Evolutionary conservation across 345 rosid species (phyloP), one percentile per base, ranked within the genome.

Genomic region (Sisymbrium irio): DNA sequence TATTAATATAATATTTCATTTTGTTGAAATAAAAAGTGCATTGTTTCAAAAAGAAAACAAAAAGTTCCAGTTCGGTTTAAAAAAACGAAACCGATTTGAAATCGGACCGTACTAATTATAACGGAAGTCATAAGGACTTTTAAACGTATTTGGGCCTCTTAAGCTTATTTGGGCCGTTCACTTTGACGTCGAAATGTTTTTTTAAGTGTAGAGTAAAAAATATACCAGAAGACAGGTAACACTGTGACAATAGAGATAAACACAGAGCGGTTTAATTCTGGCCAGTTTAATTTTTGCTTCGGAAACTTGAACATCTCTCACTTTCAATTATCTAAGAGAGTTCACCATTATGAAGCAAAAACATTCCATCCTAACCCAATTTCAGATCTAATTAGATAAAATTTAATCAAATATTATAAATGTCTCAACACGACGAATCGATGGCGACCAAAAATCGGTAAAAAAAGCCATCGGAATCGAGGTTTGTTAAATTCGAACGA

Each of bases 231-330:
- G 77, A 63, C 77, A 72, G 76, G 76, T 72, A 72, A 62, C 76
- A 53, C 76, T 72, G 76, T 53, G 70, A 41, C 63, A 45, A 63
- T 54, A 54, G 50, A 51, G 9, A 59, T 13, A n/a, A 61, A 51
- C 74, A 68, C 74, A 75, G 79, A n/a, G 79, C 69, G 61, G 79
- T 75, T 61, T 11, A 68, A 75, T 51, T 53, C 79, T 75, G 74
- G 74, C 79, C 74, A 69, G 49, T 5, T 75, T 61, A 1, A 8
- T 75, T 0, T 75, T 53, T 75, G 79, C 79, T 75, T 41, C 74
- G 79, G 79, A 75, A 75, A 75, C 79, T 75, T 75, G 79, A 75
- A 68, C 74, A 61, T 75, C 79, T 62, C 79, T 75, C 74, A 75
- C 50, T 30, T 9, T 2, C 2, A 2, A 2, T 17, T 5, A 20